Conservation (phyloP, 1,139 yeast genomes). For the Petasospora rhodanensis region DNA sequence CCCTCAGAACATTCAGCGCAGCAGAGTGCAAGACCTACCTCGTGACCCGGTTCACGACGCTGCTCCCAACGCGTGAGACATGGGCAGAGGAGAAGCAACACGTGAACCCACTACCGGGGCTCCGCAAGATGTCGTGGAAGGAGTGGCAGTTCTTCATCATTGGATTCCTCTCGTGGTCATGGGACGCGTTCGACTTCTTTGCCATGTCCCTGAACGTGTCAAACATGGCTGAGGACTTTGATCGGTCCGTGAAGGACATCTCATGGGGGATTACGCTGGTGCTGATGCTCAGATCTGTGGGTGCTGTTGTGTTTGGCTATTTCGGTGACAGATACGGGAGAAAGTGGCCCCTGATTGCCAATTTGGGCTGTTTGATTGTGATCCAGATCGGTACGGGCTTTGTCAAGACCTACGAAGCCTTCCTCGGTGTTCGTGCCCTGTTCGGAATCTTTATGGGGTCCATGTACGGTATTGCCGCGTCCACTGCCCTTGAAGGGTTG, state of each 20-base stretch:
- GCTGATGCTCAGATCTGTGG: slow-evolving; percentile 74
- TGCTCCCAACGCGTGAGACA: slow-evolving; percentile 6
- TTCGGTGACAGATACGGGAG: slow-evolving; percentile 68
- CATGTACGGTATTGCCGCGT: slow-evolving; percentile 62
- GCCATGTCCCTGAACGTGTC: slow-evolving; percentile 20
- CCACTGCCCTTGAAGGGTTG: slow-evolving; percentile 64
- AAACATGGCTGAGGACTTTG: slow-evolving; percentile 13
- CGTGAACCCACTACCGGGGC: slow-evolving; percentile 52
- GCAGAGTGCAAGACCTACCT: slow-evolving; percentile 5
- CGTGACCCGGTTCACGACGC: slow-evolving; percentile 8
- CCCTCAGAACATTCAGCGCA: slow-evolving; percentile 5
- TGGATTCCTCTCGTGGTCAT: slow-evolving; percentile 71
- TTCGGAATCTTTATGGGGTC: slow-evolving; percentile 74
- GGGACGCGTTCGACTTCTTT: slow-evolving; percentile 79
- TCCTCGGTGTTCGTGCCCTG: slow-evolving; percentile 63
- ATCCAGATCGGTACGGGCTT: slow-evolving; percentile 74
- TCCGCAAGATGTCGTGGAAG: slow-evolving; percentile 38
- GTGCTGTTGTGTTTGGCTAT: slow-evolving; percentile 67
- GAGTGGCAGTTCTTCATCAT: slow-evolving; percentile 62
- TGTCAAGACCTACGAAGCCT: slow-evolving; percentile 56
- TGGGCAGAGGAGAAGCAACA: slow-evolving; percentile 9
- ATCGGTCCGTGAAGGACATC: slow-evolving; percentile 15
- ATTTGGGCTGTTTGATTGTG: slow-evolving; percentile 47
- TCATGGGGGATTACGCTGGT: slow-evolving; percentile 83
- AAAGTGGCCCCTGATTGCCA: slow-evolving; percentile 61